Evolutionary conservation across 345 rosid genomes (phyloP), one percentile per base, ranked within the genome.

Genomic region (Xanthoceras sorbifolium): DNA sequence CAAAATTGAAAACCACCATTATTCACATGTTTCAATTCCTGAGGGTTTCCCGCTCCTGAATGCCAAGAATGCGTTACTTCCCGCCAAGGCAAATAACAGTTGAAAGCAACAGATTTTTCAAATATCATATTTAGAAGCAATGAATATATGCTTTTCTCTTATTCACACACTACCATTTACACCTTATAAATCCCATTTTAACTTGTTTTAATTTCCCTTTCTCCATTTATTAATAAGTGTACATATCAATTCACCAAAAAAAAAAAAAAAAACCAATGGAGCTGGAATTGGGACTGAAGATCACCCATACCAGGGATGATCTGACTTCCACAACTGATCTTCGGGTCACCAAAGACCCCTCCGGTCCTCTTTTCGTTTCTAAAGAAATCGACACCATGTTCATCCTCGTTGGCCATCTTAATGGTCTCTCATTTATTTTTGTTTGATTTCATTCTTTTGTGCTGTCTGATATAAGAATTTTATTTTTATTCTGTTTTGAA

Each of bases 211-310:
- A 69, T 22, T 48, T 12, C 29, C 67, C 67, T 25, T 42, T 2
- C 40, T 61, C 42, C 36, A 20, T 42, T 6, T 7, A 6, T 18
- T 3, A 40, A 42, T 78, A 61, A 32, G 52, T 18, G 0, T 38
- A 55, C 80, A 31, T 15, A 11, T 65, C 5, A 11, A 23, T 38
- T 3, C 22, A 29, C 4, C 26, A 44, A 29, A 42, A 22, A 28
- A 62, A 61, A 68, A 60, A 32, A 6, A 23, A 20, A 20, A 0
- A 25, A 59, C 15, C 1, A 25, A 94, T 95, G 98, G 97, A 93
- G 93, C 81, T 93, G 2, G 98, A 95, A 86, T 54, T 95, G 60
- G 94, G 91, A 66, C 83, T 95, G 34, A 91, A 89, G 89, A 84
- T 92, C 80, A 89, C 93, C 4, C 92, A 67, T 64, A 89, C 85